Evolutionary conservation across 176 grass and related monocot species (phyloP).

Genomic region (Oryza officinalis): DNA sequence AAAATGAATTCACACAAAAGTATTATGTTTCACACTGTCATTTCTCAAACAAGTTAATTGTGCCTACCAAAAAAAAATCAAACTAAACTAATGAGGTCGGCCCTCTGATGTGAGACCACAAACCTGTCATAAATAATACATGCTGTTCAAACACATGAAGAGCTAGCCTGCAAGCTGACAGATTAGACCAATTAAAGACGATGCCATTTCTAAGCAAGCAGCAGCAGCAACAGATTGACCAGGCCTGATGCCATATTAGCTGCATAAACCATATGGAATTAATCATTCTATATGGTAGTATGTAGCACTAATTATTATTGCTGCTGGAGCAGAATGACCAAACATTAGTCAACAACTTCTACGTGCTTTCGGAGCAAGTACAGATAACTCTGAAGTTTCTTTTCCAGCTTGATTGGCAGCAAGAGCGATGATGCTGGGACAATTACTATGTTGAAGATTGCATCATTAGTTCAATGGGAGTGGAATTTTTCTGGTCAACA

Average conservation of each 20-base stretch:
- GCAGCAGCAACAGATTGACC: conserved; percentile 24
- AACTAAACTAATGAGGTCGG: not conserved
- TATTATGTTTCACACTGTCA: not conserved
- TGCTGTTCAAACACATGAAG: not conserved
- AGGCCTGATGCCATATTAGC: not conserved
- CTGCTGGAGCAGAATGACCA: not conserved
- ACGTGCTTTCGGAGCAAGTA: not conserved
- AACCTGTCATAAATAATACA: not conserved
- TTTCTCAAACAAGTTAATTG: not conserved
- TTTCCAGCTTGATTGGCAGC: not conserved
- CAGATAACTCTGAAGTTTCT: not conserved
- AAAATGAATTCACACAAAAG: not conserved
- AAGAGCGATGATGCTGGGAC: not conserved
- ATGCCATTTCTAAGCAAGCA: not conserved
- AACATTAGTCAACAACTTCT: not conserved
- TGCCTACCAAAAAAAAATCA: not conserved
- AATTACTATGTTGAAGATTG: not conserved
- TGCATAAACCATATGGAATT: no score
- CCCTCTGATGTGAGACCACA: not conserved
- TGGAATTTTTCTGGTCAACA: not conserved
- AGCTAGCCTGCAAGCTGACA: not conserved
- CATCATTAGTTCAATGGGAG: not conserved
- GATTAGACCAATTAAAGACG: not conserved
- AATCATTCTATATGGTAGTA: not conserved
- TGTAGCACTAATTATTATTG: not conserved